Evolutionary conservation across 352 stramenopile genomes (phyloP).

Genomic region (Phytophthora lateralis): DNA sequence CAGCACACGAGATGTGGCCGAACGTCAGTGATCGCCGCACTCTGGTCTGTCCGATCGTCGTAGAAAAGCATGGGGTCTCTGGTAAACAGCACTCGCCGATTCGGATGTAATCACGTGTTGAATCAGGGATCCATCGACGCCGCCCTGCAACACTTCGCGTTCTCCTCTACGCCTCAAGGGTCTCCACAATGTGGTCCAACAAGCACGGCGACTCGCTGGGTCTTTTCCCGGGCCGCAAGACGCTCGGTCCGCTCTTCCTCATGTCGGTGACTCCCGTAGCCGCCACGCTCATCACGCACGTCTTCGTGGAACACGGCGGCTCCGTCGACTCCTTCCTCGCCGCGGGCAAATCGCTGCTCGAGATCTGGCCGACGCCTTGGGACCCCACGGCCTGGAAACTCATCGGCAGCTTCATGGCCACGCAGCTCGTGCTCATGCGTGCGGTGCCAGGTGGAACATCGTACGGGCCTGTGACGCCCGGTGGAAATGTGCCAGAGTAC

Average conservation of each 20-base stretch:
- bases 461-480: slow-evolving; percentile 83
- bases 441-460: slow-evolving; percentile 89
- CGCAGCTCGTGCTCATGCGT: slow-evolving; percentile 92
- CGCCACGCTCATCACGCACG: slow-evolving; percentile 85
- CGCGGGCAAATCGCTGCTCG: slow-evolving; percentile 52
- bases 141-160: slow-evolving; percentile 21
- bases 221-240: slow-evolving; percentile 79
- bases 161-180: slow-evolving; percentile 17
- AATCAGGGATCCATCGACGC: background rate
- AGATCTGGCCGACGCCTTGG: slow-evolving; percentile 87
- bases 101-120: slow-evolving; percentile 22
- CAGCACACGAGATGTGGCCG: no score
- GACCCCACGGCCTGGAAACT: slow-evolving; percentile 89
- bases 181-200: slow-evolving; percentile 72
- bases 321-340: slow-evolving; percentile 46
- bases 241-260: slow-evolving; percentile 88
- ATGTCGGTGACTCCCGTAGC: slow-evolving; percentile 86
- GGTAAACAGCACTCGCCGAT: slow-evolving; percentile 29
- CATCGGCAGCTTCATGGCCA: slow-evolving; percentile 87
- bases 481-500: slow-evolving; percentile 91
- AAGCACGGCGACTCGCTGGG: slow-evolving; percentile 68
- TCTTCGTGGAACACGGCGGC: slow-evolving; percentile 64
- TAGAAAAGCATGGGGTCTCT: slow-evolving; percentile 8
- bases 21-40: background rate
- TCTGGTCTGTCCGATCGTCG: background rate